Percentiles rank a stretch among this genome's conserved stretches.
Evolutionary conservation across 2,329 filamentous ascomycete species (phyloP).

Genomic region (Cryphonectria japonica): DNA sequence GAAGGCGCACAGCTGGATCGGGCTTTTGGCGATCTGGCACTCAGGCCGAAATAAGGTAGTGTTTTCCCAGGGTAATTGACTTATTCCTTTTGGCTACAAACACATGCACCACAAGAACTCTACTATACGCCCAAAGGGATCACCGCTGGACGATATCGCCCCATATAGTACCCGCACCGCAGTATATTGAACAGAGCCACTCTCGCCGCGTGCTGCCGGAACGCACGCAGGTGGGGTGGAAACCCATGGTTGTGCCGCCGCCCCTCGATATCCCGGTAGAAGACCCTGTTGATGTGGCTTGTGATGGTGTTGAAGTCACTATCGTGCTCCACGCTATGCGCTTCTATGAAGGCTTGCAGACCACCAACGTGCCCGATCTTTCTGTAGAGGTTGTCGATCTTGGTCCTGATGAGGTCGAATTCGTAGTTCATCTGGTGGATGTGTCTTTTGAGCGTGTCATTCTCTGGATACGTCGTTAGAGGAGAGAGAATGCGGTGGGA

Average conservation of each 20-base stretch:
- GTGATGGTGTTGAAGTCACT: background rate
- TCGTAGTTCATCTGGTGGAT: background rate
- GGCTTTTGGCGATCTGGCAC: constrained; percentile 56
- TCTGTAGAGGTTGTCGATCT: background rate
- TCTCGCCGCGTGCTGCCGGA: background rate
- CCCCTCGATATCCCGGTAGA: background rate
- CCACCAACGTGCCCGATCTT: background rate
- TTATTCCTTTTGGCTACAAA: background rate
- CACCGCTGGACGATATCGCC: background rate
- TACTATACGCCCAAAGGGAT: background rate
- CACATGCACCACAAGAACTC: background rate
- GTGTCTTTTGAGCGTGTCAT: background rate
- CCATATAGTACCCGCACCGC: background rate
- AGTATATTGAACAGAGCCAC: background rate
- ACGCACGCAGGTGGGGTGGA: background rate
- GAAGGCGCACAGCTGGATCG: constrained; percentile 61
- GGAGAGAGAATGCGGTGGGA: background rate
- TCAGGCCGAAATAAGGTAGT: constrained; percentile 32
- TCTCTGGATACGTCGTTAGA: background rate
- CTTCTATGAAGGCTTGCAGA: background rate
- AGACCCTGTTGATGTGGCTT: background rate
- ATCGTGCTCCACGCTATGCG: background rate
- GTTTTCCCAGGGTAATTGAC: background rate
- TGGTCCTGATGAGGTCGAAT: background rate
- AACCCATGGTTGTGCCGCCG: background rate